Evolutionary conservation across 441 rosid species (phyloP), one percentile per base, ranked within the genome.

Genomic region (Oxalis stricta): DNA sequence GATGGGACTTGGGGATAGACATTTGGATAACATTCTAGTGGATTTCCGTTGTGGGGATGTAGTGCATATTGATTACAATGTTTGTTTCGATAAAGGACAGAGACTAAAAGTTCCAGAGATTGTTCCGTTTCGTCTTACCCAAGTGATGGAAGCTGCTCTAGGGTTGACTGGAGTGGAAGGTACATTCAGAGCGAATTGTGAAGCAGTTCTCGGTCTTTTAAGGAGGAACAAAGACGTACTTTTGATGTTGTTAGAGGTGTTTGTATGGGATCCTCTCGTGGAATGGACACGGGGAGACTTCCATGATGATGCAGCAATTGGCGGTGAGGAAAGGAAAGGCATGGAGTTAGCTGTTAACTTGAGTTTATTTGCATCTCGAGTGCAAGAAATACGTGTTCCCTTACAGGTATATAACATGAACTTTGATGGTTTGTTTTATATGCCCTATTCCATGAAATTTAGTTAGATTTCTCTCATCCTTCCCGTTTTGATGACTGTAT

Each of bases 201-300:
- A 86, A 77, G 95, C 96, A 44, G 87, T 83, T 55, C 39, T 91
- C 44, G 69, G 78, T 58, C 73, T 83, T 57, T 53, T 91, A 44
- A 81, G 91, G 79, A 72, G 83, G 61, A 86, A 86, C 71, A 86
- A 86, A 68, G 96, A 91, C 60, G 52, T 76, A 53, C 59, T 91
- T 40, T 60, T 91, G 69, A 81, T 91, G 99, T 62, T 91, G 54
- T 73, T 91, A 48, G 96, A 91, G 66, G 95, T 79, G 41, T 91
- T 91, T 67, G 77, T 83, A 47, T 91, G 99, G 99, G 95, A 91
- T 70, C 99, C 99, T 44, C 91, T 91, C 46, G 72, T 91, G 52
- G 99, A 91, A 70, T 91, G 99, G 96, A 91, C 96, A 37, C 73
- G 96, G 51, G 99, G 81, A 48, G 94, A 91, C 68, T 86, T 84